phyloP scores from a whole-genome alignment of 163 green algal species.

The Picocystis sp. region DNA sequence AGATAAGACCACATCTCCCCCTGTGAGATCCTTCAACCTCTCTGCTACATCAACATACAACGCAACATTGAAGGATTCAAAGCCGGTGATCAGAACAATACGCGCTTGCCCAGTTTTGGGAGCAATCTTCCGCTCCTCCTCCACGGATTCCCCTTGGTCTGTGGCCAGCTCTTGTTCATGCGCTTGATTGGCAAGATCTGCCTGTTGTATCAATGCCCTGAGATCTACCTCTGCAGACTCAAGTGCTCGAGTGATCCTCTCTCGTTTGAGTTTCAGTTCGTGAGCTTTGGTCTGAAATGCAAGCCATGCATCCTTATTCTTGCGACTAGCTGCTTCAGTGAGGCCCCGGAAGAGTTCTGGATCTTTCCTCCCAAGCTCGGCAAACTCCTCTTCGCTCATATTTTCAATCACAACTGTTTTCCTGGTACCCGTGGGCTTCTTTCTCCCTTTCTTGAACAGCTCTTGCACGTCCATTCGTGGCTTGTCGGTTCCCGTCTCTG shows the following conservation, averaged over 20 bases:
- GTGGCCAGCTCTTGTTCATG: background rate
- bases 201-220: background rate
- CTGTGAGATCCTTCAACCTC: constrained; percentile 21
- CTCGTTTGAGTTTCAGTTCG: constrained; percentile 2
- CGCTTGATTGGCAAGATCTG: background rate
- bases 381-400: background rate
- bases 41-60: constrained; percentile 66
- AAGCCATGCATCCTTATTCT: background rate
- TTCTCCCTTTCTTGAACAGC: too few relatives aligned
- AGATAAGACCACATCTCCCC: constrained; percentile 22
- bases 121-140: background rate
- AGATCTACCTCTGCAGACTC: background rate
- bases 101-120: background rate
- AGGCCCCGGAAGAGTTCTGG: background rate
- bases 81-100: constrained; percentile 85
- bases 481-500: too few relatives aligned
- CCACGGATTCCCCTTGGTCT: background rate
- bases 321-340: background rate
- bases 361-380: constrained; percentile 2
- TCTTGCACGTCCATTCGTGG: too few relatives aligned
- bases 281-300: background rate
- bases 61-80: constrained; percentile 88
- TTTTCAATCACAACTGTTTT: too few relatives aligned
- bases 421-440: too few relatives aligned
- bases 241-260: background rate